Base-by-base conservation (phyloP, 306 rosid species). In the Ormosia emarginata region DNA sequence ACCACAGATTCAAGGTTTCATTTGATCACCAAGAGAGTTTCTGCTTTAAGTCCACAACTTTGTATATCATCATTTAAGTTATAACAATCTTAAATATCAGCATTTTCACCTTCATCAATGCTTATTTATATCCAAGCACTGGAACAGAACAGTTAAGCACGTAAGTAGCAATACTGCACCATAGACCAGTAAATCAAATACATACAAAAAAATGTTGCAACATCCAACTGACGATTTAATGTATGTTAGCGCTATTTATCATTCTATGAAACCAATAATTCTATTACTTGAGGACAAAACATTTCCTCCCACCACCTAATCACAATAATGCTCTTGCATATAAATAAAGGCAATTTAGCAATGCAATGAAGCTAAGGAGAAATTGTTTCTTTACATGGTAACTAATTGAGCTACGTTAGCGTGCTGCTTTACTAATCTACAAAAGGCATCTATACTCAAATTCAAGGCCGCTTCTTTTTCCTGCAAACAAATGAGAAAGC, bases 401-500 rank as follows among this genome's bases (percentile, higher is more conserved):
- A 96, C 89, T 91, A 94, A 92, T 62, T 96, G 99, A 82, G 94
- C 94, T 86, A 92, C 91, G 82, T 96, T 90, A 63, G 93, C 88
- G 7, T 90, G 91, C 90, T 89, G 95, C 93, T 94, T 92, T 81
- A 92, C 99, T 92, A 96, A 90, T 96, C 97, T 94, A 92, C 99
- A 96, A 89, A 96, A 96, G 64, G 90, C 91, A 82, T 96, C 98
- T 82, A 96, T 90, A 78, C 97, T 91, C 75, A 88, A 81, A 88
- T 90, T 92, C 94, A 96, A 89, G 88, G 99, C 98, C 85, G 86
- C 95, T 88, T 96, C 99, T 87, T 96, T 94, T 87, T 96, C 99
- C 99, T 96, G 97, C 95, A 91, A 63, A 66, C 66, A 71, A 76
- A 79, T 14, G 43, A 83, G 75, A 52, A 74, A 46, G 30, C 74